Percentiles rank a stretch among this genome's conserved stretches.
These are phyloP conservation scores for Pholiota molesta DNA, from an alignment of 768 basidiomycete genomes.

Conservation along the genomic window DNA sequence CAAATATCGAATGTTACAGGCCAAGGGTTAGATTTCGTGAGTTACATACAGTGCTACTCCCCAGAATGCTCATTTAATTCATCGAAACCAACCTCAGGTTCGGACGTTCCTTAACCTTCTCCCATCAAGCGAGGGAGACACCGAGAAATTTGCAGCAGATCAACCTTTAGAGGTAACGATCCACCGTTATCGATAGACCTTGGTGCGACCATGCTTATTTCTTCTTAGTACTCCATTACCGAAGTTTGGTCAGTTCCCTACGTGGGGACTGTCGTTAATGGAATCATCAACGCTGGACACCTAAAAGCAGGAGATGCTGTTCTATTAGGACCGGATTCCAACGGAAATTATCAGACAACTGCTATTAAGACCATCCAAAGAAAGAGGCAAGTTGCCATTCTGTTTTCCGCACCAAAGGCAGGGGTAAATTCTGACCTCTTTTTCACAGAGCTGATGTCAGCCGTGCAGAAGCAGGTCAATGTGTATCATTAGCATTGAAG, in stretches of 20 bases:
- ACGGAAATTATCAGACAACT: conserved; percentile 83
- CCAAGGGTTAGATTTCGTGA: conserved; percentile 80
- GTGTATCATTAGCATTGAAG: conserved; percentile 92
- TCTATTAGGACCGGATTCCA: conserved; percentile 88
- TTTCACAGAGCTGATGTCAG: conserved; percentile 70
- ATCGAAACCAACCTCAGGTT: conserved; percentile 44
- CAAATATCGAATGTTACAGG: conserved; percentile 94
- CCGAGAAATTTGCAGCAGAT: conserved; percentile 77
- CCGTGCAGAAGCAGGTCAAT: conserved; percentile 93
- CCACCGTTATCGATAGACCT: background rate
- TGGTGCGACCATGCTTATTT: conserved; percentile 3
- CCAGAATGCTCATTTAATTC: conserved; percentile 2
- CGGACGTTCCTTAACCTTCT: conserved; percentile 90
- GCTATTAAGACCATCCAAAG: conserved; percentile 91
- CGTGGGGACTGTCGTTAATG: conserved; percentile 84
- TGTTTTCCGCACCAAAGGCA: background rate
- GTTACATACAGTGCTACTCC: conserved; percentile 18
- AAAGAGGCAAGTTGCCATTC: conserved; percentile 60
- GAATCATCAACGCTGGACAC: conserved; percentile 76
- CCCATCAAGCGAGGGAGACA: conserved; percentile 84
- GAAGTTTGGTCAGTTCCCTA: conserved; percentile 90
- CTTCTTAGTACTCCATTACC: conserved; percentile 72
- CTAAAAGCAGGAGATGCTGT: conserved; percentile 82
- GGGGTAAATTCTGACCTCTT: conserved; percentile 1
- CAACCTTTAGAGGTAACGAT: conserved; percentile 73